These are phyloP conservation scores for Colletotrichum horii DNA, from an alignment of 2,329 filamentous ascomycete genomes.

Conservation along the genomic window DNA sequence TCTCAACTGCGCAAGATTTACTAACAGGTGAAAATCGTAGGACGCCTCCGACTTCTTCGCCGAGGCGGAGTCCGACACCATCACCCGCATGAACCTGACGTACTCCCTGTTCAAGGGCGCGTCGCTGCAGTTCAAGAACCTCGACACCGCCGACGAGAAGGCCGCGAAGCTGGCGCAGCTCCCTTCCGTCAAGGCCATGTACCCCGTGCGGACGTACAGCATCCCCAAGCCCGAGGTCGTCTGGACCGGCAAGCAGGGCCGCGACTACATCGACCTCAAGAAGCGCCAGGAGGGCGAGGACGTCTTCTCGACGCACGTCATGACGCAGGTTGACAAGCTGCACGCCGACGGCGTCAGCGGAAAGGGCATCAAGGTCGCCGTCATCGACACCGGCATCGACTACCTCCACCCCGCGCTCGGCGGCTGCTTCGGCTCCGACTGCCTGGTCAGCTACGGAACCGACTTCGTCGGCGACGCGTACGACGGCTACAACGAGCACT, in stretches of 20 bases:
- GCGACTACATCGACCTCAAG: conserved; percentile 28
- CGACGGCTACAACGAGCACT: conserved; percentile 38
- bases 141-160: conserved; percentile 47
- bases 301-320: conserved; percentile 54
- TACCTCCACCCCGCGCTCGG: conserved; percentile 69
- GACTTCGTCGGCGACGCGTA: conserved; percentile 64
- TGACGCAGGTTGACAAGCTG: conserved; percentile 62
- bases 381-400: conserved; percentile 64
- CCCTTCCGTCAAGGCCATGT: conserved; percentile 53
- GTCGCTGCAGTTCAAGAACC: conserved; percentile 57
- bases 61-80: conserved; percentile 42
- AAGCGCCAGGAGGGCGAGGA: conserved; percentile 33
- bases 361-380: conserved; percentile 56
- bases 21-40: conserved; percentile 26
- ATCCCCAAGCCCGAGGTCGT: conserved; percentile 50
- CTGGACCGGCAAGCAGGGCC: conserved; percentile 42
- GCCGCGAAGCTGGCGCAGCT: conserved; percentile 45
- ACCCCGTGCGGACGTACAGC: conserved; percentile 50
- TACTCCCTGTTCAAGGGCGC: conserved; percentile 59
- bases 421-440: conserved; percentile 66
- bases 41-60: conserved; percentile 45
- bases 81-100: conserved; percentile 52
- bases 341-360: conserved; percentile 52
- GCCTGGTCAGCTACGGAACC: conserved; percentile 60
- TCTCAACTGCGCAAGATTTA: not conserved